Percentiles rank a stretch among this genome's conserved stretches.
Evolutionary conservation across 805 yeast species (phyloP).

Genomic region (Kodamaea sagamina): DNA sequence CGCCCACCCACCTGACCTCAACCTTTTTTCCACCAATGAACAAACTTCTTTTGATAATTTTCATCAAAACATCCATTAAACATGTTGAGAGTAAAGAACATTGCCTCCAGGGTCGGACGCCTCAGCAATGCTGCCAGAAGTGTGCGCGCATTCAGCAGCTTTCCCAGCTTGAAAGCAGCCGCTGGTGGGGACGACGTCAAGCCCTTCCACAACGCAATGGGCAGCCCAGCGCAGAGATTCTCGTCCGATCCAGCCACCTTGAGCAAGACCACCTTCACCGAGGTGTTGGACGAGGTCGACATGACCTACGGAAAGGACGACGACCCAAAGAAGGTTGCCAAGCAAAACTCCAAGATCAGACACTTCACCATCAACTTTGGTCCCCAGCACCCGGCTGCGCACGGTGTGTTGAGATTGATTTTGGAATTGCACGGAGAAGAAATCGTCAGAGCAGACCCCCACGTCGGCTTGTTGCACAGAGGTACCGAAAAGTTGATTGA

Average conservation of each 20-base stretch:
- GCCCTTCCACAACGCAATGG: conserved; percentile 41
- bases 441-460: conserved; percentile 84
- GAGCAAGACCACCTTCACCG: conserved; percentile 47
- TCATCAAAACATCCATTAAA: conserved; percentile 7
- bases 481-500: conserved; percentile 90
- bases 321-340: conserved; percentile 44
- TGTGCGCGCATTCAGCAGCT: conserved; percentile 19
- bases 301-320: conserved; percentile 47
- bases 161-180: conserved; percentile 23
- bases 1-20: too few species aligned
- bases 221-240: conserved; percentile 37
- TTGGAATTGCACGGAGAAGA: conserved; percentile 88
- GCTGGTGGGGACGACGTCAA: conserved; percentile 30
- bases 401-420: conserved; percentile 85
- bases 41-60: conserved; percentile 17
- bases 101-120: conserved; percentile 17
- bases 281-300: conserved; percentile 47
- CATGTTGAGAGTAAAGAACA: conserved; percentile 30
- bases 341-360: conserved; percentile 60
- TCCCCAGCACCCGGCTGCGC: conserved; percentile 95
- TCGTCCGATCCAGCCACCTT: conserved; percentile 35
- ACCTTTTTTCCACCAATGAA: conserved; percentile 17
- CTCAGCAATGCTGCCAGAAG: conserved; percentile 12
- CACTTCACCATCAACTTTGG: conserved; percentile 90
- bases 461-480: conserved; percentile 82